Base-by-base conservation (phyloP, 2,329 filamentous ascomycete genomes). In the Colletotrichum sp. region DNA sequence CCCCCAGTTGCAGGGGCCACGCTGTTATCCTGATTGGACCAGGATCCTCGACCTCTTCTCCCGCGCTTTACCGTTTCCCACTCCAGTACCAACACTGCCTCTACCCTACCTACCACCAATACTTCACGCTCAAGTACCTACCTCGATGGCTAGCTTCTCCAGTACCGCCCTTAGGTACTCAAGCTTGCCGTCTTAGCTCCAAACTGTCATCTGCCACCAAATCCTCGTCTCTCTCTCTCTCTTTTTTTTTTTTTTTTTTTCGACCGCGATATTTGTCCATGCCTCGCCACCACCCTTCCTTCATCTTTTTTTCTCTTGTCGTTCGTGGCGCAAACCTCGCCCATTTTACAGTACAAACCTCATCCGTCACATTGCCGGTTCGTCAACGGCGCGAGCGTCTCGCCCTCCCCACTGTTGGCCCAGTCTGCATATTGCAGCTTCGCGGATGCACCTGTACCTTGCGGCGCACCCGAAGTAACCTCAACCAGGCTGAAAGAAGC, bases 31-130 rank as follows among this genome's bases (percentile, higher is more conserved):
- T 76, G 65, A 76, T 76, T 76, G 70, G 74, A 7, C 44, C 65
- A 49, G 70, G 55, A 63, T 44, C 16, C 64, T 65, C 39, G 52
- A 52, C 44, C 44, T 52, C 44, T 52, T 21, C 44, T 52, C 62
- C 55, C 63, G 72, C 73, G 73, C 74, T 69, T 74, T 73, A 44
- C 74, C 74, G 64, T 64, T 67, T 76, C 49, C 49, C 72, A 55
- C 74, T 21, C 8, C 57, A 60, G 16, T n/a, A 55, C 72, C 49
- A 69, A 67, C 71, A 69, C 71, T 24, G 69, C 69, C 55, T 59
- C 55, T 59, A 59, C 24, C 16, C 8, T 13, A 49, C 16, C 9
- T 13, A 52, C 44, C 44, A 52, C n/a, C 55, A 26, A n/a, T 63
- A 63, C 28, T n/a, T 62, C 30, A 21, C 28, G 59, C 26, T 21